phyloP scores from a whole-genome alignment of 805 yeast genomes.

The Naumovozyma dairenensis region DNA sequence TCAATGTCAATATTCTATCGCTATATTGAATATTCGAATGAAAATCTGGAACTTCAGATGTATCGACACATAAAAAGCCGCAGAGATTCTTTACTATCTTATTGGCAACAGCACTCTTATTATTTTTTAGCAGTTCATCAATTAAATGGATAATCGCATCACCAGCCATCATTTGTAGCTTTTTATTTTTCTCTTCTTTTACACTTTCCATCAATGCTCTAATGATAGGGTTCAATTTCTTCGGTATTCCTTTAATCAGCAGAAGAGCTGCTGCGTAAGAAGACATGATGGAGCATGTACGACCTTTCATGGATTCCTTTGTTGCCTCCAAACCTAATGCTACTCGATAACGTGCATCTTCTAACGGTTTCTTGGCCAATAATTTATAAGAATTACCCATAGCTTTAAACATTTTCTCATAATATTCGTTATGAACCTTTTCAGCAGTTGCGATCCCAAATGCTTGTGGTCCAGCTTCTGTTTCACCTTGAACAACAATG shows the following conservation, averaged over 20 bases:
- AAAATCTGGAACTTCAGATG: conserved; percentile 92
- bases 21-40: conserved; percentile 46
- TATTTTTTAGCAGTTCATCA: conserved; percentile 41
- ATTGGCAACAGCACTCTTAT: conserved; percentile 69
- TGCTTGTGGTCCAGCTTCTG: conserved; percentile 89
- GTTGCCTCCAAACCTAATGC: conserved; percentile 61
- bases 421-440: conserved; percentile 52
- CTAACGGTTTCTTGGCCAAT: conserved; percentile 59
- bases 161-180: conserved; percentile 67
- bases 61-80: conserved; percentile 90
- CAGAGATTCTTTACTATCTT: conserved; percentile 85
- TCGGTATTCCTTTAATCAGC: conserved; percentile 57
- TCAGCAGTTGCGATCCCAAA: conserved; percentile 75
- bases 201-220: conserved; percentile 87
- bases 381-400: conserved; percentile 64
- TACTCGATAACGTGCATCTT: conserved; percentile 68
- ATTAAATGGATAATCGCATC: conserved; percentile 56
- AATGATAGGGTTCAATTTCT: conserved; percentile 79
- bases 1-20: conserved; percentile 57
- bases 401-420: conserved; percentile 50
- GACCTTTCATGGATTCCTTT: conserved; percentile 36
- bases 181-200: conserved; percentile 57
- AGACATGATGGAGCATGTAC: conserved; percentile 57
- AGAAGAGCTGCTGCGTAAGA: conserved; percentile 69
- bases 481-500: conserved; percentile 85